Evolutionary conservation across 2,329 filamentous ascomycete genomes (phyloP), one percentile per base, ranked within the genome.

Genomic region (Calonectria hawksworthii): DNA sequence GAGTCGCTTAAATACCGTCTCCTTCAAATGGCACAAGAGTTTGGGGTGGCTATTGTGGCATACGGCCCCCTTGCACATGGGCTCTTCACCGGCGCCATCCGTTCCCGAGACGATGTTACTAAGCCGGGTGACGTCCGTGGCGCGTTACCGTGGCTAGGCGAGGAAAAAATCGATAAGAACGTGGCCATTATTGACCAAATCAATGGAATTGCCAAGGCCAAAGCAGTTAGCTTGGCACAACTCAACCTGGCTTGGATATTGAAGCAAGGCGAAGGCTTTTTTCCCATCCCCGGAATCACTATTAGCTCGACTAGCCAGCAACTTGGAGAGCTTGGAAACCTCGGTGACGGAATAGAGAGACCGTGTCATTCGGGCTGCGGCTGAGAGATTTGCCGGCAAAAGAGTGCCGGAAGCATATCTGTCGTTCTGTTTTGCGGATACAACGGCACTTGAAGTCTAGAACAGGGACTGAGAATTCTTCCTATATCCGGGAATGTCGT

Each of bases 21-120:
- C 1, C 82, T 92, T 1, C 82, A 86, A 41, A 89, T 90, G 0
- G 88, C 86, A 64, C 86, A 88, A 23, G 90, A 92, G 79, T 87
- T 93, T 5, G 90, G 90, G 2, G 84, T 91, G 0, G 84, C 89
- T 0, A 84, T 90, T 11, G 86, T 93, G 3, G 88, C 89, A 2
- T 92, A 91, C 82, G 88, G 87, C 13, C 92, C 91, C 1, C 86
- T 93, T 10, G 91, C 90, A 11, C 87, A 90, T 0, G 91, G 91
- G 10, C 84, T 93, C 72, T 79, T 93, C 23, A 88, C 88, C 1
- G 90, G 90, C n/a, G 21, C 44, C 44, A 47, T 47, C 21, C 44
- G 44, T 47, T 47, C 44, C 44, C 21, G 44, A 13, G 44, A 47
- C 44, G 21, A 23, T 18, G n/a, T 47, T 23, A n/a, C 44, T 4